Percentiles rank a stretch among this genome's conserved stretches.
Conservation (phyloP, 2,329 filamentous ascomycete genomes). For the Exophiala sideris region DNA sequence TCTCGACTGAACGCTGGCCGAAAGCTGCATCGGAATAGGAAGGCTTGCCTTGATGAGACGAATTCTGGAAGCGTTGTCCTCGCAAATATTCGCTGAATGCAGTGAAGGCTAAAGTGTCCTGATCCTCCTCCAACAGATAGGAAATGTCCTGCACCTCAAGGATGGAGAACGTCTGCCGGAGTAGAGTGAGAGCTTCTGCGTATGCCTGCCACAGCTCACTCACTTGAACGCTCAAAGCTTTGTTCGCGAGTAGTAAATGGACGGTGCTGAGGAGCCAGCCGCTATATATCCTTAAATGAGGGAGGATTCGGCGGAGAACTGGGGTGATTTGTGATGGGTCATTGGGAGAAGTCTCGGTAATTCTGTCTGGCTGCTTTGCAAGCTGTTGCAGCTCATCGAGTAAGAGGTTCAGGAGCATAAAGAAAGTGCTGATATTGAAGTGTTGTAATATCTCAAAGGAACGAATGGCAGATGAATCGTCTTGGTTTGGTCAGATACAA, state of each 20-base stretch:
- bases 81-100: conserved; percentile 49
- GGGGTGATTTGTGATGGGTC: conserved; percentile 47
- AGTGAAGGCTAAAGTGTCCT: conserved; percentile 62
- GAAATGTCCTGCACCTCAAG: conserved; percentile 53
- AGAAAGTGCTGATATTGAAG: conserved; percentile 55
- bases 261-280: conserved; percentile 60
- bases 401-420: conserved; percentile 17
- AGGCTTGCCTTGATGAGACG: conserved; percentile 50
- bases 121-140: conserved; percentile 67
- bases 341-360: conserved; percentile 37
- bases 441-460: conserved; percentile 69
- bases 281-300: conserved; percentile 64
- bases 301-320: conserved; percentile 59
- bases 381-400: conserved; percentile 13
- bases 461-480: conserved; percentile 69
- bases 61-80: conserved; percentile 46
- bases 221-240: conserved; percentile 54
- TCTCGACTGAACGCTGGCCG: conserved; percentile 41
- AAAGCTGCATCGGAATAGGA: conserved; percentile 7
- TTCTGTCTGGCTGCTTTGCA: conserved; percentile 33
- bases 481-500: background rate
- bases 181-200: conserved; percentile 57
- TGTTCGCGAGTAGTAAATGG: conserved; percentile 40
- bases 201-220: conserved; percentile 65
- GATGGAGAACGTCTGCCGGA: conserved; percentile 59